Percentiles rank a stretch among this genome's conserved stretches.
phyloP scores from a whole-genome alignment of 208 protist genomes.

The Wallacemonas sp. region DNA sequence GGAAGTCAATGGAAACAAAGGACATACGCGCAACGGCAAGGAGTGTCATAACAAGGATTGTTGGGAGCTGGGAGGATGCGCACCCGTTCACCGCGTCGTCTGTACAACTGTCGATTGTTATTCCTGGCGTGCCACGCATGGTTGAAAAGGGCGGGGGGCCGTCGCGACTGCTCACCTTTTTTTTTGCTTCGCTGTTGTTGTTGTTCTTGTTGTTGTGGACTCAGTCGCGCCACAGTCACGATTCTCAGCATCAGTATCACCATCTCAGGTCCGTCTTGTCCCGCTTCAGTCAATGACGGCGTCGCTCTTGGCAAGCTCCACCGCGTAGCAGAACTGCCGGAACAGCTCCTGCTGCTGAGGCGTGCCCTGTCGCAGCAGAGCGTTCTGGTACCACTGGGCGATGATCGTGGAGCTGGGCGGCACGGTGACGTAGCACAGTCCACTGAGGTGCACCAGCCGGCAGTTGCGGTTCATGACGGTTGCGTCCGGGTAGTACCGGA shows the following conservation, averaged over 20 bases:
- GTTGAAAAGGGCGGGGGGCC: too few relatives aligned
- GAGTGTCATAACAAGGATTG: too few relatives aligned
- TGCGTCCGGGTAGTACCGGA: constrained; percentile 66
- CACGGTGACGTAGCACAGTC: constrained; percentile 66
- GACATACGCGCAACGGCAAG: too few relatives aligned
- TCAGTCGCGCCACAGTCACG: neutral
- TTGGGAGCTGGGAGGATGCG: too few relatives aligned
- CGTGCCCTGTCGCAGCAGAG: constrained; percentile 48
- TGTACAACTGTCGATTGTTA: neutral
- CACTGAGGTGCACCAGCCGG: constrained; percentile 63
- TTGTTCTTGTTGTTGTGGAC: neutral
- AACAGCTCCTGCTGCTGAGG: constrained; percentile 58
- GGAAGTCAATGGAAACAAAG: too few relatives aligned
- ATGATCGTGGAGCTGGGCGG: constrained; percentile 36
- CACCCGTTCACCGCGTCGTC: neutral
- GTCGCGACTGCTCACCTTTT: too few relatives aligned
- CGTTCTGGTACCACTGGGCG: constrained; percentile 81
- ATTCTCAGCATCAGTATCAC: too few relatives aligned
- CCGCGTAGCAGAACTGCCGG: constrained; percentile 38
- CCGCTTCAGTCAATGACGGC: neutral
- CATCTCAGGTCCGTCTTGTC: too few relatives aligned
- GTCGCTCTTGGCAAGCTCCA: constrained; percentile 23
- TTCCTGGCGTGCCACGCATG: too few relatives aligned
- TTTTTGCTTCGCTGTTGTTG: neutral
- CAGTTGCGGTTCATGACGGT: constrained; percentile 66